Base-by-base conservation (phyloP, 2,329 filamentous ascomycete species). In the Neofusicoccum ribis region DNA sequence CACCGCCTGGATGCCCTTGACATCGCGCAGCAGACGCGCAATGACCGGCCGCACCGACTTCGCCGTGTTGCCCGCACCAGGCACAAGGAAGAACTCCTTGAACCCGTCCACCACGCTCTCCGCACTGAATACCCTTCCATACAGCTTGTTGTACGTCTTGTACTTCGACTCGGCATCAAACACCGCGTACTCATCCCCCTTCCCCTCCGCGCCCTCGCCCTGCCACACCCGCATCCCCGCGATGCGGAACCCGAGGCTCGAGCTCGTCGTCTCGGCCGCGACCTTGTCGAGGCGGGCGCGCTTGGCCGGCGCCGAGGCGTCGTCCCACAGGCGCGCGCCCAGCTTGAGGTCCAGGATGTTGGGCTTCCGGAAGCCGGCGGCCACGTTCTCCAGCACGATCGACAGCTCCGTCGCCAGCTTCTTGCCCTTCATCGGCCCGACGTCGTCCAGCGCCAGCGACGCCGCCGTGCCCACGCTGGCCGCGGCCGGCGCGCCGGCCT, bases 261-360 rank as follows among this genome's bases (percentile, higher is more conserved):
- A 80, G 68, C 83, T 87, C 1, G 88, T 90, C 2, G 87, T 88
- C 68, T 84, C 81, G 15, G 80, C 77, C 4, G 85, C 81, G 17
- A 89, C 85, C 44, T 83, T 82, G 71, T 89, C 88, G 27, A 90
- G 77, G 60, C 85, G 81, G 27, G 77, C 81, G 15, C 86, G 80
- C 74, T 90, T 90, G 36, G 84, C 82, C 0, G 80, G 77, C 27
- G 83, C 82, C 3, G 88, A 85, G 67, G 82, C 82, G 43, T 96
- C 91, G 14, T 91, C 94, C 90, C 93, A 98, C 5, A 99, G 81
- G 37, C 91, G 86, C 58, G 88, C 85, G 49, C 95, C 95, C 20
- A 99, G 86, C 80, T 99, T 99, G 69, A 96, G 86, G 74, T 99
- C 95, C 65, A 99, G 82, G 7, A 99, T 92, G 71, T 97, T 98